phyloP scores from a whole-genome alignment of 208 protist genomes.

The Acanthamoeba healyi region DNA sequence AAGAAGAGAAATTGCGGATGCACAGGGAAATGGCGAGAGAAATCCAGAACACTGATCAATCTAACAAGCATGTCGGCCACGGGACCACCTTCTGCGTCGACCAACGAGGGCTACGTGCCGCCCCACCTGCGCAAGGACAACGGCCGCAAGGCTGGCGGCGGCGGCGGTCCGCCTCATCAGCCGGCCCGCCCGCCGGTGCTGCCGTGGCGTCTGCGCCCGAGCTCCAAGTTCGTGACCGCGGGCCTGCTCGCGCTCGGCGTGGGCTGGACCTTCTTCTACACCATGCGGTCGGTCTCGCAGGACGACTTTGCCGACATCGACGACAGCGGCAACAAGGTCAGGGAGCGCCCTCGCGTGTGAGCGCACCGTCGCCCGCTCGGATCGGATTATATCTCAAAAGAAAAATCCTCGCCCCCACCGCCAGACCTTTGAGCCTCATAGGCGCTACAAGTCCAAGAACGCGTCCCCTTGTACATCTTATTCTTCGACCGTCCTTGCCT shows the following conservation, averaged over 20 bases:
- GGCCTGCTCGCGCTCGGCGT: neutral
- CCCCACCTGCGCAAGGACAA: neutral
- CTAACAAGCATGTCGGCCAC: neutral
- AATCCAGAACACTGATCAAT: neutral
- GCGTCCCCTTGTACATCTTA: no score
- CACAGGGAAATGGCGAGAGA: no score
- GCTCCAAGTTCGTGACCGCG: conserved; percentile 8
- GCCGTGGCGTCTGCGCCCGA: conserved; percentile 6
- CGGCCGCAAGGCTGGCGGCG: neutral
- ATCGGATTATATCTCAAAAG: no score
- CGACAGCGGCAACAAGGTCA: conserved; percentile 57
- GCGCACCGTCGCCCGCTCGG: no score
- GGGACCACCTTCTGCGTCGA: neutral
- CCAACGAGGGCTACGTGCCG: conserved; percentile 36
- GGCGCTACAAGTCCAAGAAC: no score
- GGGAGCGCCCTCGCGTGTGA: neutral
- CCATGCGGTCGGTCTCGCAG: conserved; percentile 27
- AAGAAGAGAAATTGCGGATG: neutral
- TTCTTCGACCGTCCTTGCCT: no score
- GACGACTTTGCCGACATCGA: conserved; percentile 58
- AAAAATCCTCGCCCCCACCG: no score
- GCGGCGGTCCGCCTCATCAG: no score
- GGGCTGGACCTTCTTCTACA: conserved; percentile 50
- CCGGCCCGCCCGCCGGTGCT: neutral
- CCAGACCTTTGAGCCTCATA: no score